phyloP scores from a whole-genome alignment of 306 rosid genomes.

The Astragalus membranaceus region DNA sequence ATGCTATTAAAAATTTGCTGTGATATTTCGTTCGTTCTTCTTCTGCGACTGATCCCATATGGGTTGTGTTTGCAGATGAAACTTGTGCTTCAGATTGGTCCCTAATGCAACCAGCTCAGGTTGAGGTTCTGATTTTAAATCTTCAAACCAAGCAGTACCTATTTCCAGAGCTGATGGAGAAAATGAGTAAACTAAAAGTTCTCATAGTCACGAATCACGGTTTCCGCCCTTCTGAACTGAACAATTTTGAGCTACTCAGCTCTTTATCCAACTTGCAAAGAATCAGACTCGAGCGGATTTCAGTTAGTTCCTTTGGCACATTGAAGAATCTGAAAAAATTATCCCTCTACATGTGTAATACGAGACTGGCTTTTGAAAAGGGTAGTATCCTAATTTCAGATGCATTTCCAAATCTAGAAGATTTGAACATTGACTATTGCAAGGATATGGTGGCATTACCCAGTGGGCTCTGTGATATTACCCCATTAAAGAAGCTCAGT shows the following conservation, averaged over 20 bases:
- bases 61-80: conserved; percentile 44
- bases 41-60: background rate
- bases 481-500: conserved; percentile 37
- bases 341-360: conserved; percentile 51
- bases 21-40: background rate
- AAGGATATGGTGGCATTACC: conserved; percentile 41
- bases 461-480: conserved; percentile 27
- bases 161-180: conserved; percentile 28
- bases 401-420: conserved; percentile 38
- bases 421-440: conserved; percentile 53
- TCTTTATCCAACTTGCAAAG: conserved; percentile 32
- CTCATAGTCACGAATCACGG: conserved; percentile 37
- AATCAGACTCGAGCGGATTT: conserved; percentile 48
- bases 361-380: conserved; percentile 33
- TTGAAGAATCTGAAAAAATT: conserved; percentile 38
- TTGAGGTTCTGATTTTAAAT: conserved; percentile 50
- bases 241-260: conserved; percentile 25
- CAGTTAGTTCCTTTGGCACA: conserved; percentile 33
- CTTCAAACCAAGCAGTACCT: conserved; percentile 25
- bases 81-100: conserved; percentile 25
- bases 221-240: conserved; percentile 24
- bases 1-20: background rate
- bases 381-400: conserved; percentile 23
- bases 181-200: conserved; percentile 46
- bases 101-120: conserved; percentile 19